Evolutionary conservation across 495 filamentous ascomycete species (phyloP), one percentile per base, ranked within the genome.

Genomic region (Entonaema liquescens): DNA sequence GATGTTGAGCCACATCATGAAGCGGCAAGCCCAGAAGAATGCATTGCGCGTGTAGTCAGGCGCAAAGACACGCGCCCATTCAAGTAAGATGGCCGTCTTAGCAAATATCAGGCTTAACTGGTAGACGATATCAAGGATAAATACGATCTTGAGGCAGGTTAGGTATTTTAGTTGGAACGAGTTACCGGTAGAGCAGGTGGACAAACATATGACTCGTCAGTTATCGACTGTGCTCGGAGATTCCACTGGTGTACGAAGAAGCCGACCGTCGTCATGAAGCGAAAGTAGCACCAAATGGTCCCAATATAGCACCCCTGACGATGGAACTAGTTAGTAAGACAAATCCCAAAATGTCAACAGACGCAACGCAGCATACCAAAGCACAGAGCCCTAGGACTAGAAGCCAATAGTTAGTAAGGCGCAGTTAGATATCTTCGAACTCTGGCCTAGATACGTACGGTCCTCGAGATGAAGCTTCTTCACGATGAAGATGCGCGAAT

Each of bases 1-100:
- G 1, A 80, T 56, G 52, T 83, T 82, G 2, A 83, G 26, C 1
- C 70, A 68, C 29, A 84, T 79, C 1, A 80, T 61, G 19, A 71
- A 54, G 40, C 75, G 80, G n/a, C 74, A 69, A 5, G 72, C 55
- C 3, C 44, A 76, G 59, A 57, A 78, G 60, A 76, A 72, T 0
- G 19, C 5, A 26, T 71, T 65, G n/a, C 68, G 59, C 3, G 26
- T 49, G 23, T 47, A 33, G 19, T 49, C 17, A 0, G 76, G 76
- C 1, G 29, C 21, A 19, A 59, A 60, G 15, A 67, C 40, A 12
- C 31, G 44, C 15, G 50, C 15, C 63, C 63, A 66, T 38, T 66
- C 63, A 4, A 66, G 38, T n/a, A 66, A 26, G 21, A 66, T 66
- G 2, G 63, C 54, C 1, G 63, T 42, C 40, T 66, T 66, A 2